phyloP scores from a whole-genome alignment of 257 asterid genomes.

The Nyctanthes arbortristis region DNA sequence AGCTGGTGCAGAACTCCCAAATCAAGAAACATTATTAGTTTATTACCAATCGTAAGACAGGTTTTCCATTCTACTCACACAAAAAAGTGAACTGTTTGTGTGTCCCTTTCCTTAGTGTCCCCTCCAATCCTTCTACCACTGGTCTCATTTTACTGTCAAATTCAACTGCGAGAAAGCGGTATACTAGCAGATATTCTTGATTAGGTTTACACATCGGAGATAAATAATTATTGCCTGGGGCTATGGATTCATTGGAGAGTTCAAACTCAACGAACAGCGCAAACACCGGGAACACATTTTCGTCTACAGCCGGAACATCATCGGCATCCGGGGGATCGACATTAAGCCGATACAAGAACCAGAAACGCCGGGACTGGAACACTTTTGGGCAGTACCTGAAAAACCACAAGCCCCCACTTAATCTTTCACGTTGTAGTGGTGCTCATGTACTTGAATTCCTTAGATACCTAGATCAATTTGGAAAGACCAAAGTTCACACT shows the following conservation, averaged over 20 bases:
- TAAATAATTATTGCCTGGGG: no score
- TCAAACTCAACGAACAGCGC: slow-evolving; percentile 19
- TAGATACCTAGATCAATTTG: slow-evolving; percentile 51
- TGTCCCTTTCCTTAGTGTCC: no score
- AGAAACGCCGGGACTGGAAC: slow-evolving; percentile 52
- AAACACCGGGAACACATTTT: neutral
- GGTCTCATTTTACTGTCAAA: no score
- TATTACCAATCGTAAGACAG: neutral
- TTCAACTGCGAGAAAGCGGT: no score
- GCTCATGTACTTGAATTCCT: slow-evolving; percentile 51
- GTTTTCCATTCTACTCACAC: neutral
- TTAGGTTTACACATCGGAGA: neutral
- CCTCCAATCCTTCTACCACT: no score
- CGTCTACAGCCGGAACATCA: slow-evolving; percentile 5
- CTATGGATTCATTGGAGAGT: slow-evolving; percentile 32
- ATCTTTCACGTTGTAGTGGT: slow-evolving; percentile 47
- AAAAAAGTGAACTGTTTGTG: neutral
- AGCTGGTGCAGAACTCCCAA: neutral
- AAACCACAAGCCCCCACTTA: slow-evolving; percentile 53
- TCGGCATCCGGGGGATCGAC: slow-evolving; percentile 17
- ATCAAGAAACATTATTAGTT: neutral
- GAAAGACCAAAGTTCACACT: slow-evolving; percentile 43
- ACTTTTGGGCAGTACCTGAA: slow-evolving; percentile 44
- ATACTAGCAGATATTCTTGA: neutral
- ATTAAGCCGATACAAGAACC: slow-evolving; percentile 47